Base-by-base conservation (phyloP, 805 yeast species). In the Peterozyma toletana region DNA sequence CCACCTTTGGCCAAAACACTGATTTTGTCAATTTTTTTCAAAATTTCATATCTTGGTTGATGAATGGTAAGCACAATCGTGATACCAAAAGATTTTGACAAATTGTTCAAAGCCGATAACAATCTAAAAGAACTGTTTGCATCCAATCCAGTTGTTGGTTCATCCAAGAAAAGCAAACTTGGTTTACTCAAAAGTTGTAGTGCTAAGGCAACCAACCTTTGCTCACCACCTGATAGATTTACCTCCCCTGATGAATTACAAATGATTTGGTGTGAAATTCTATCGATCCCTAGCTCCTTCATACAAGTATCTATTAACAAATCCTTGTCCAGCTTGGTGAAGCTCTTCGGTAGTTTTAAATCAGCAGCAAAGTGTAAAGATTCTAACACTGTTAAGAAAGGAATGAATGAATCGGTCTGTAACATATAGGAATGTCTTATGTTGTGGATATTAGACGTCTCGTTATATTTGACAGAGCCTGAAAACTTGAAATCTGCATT, bases 171-270 rank as follows among this genome's bases (percentile, higher is more conserved):
- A 48, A 84, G 59, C 3, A 84, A 63, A 1, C 84, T 73, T 0
- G 91, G 91, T 46, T 76, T 80, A 11, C 80, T 72, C 39, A 84
- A 64, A 52, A 84, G 64, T 54, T 84, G 90, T 10, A 83, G 73
- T 0, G 86, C 90, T 33, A 84, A 67, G 35, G 87, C 78, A 9
- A 81, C 71, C 45, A 90, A 61, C 50, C 91, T 60, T 51, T 78
- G 80, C 54, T 84, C 91, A 30, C 93, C 93, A 11, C 93, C 93
- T 0, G 88, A 80, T 3, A 84, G 61, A 30, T 77, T 82, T 11
- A 71, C 65, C 40, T 66, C 65, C 36, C 68, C 71, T 3, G 67
- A 63, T 4, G 60, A 46, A 40, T 70, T 71, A 16, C 75, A 75
- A 2, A 83, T 77, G 2, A 62, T 51, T 1, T 78, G 73, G 44